Evolutionary conservation across 352 stramenopile species (phyloP), one percentile per base, ranked within the genome.

Genomic region (Aphanomyces cochlioides): DNA sequence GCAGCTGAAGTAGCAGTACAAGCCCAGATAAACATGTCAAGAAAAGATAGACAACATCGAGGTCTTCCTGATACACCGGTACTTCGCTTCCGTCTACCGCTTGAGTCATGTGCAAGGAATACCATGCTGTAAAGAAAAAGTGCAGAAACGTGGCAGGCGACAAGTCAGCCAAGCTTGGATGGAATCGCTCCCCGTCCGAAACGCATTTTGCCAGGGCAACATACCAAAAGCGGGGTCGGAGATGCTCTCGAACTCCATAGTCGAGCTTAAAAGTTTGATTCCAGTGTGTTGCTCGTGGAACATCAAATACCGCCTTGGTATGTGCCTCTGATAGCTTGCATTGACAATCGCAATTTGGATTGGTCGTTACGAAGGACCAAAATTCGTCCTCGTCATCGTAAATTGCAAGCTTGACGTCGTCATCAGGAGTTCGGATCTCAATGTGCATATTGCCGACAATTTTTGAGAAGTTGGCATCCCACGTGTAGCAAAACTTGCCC

Each of bases 51-150:
- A 90, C 81, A 10, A 74, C 47, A 2, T 77, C 70, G 73, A 92
- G 74, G 4, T 79, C 84, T 56, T 89, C 74, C 39, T 90, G 76
- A 61, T 91, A 81, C 17, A 90, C 82, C 3, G 83, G 80, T 7
- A 91, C 78, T 66, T 93, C 84, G 28, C 76, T 83, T 6, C 21
- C 28, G 4, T 80, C 83, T 40, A 89, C 75, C 10, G 57, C 73
- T 48, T 92, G 84, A 10, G 78, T 89, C 80, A 92, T 87, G 81
- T 93, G 85, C 54, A 93, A 77, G 7, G 80, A 78, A 72, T 87
- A 91, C 85, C 83, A 91, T 7, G 83, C 81, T 34, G 83, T 81
- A 63, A 93, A 93, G 73, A 89, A 90, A 63, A 88, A 93, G 75
- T 85, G 81, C 13, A 78, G 75, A 72, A 90, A 92, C 56, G 83